phyloP scores from a whole-genome alignment of 768 basidiomycete species.

The Suillus alpinus region DNA sequence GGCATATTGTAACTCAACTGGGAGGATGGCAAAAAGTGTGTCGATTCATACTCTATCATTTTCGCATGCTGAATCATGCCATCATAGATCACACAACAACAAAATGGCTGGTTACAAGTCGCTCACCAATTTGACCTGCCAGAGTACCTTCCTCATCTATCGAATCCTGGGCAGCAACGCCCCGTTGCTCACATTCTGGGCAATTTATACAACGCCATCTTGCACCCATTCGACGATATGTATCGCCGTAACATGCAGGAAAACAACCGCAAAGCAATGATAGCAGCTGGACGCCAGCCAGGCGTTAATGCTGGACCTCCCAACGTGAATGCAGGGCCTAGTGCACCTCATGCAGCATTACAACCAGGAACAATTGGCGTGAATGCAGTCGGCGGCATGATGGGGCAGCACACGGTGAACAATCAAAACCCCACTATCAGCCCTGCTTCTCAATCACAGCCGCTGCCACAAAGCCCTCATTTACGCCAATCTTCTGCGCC shows the following conservation, averaged over 20 bases:
- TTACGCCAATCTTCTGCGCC: conserved; percentile 21
- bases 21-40: conserved; percentile 66
- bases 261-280: conserved; percentile 54
- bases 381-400: conserved; percentile 15
- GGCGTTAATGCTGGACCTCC: conserved; percentile 10
- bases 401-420: conserved; percentile 24
- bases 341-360: conserved; percentile 11
- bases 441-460: conserved; percentile 21
- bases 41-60: conserved; percentile 17
- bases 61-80: conserved; percentile 11
- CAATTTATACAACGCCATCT: conserved; percentile 58
- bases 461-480: conserved; percentile 31
- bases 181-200: conserved; percentile 51
- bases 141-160: conserved; percentile 43
- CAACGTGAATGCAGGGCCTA: conserved; percentile 17
- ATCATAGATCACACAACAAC: conserved; percentile 41
- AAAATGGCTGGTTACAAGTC: conserved; percentile 56
- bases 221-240: conserved; percentile 70
- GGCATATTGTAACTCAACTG: conserved; percentile 53
- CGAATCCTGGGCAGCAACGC: conserved; percentile 45
- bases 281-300: conserved; percentile 35
- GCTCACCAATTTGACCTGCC: conserved; percentile 59
- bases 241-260: conserved; percentile 63
- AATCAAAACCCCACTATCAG: conserved; percentile 18
- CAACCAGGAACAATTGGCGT: conserved; percentile 20